Percentiles rank a stretch among this genome's conserved stretches.
Conservation (phyloP, 2,329 filamentous ascomycete genomes). For the Fusarium verrucosum region DNA sequence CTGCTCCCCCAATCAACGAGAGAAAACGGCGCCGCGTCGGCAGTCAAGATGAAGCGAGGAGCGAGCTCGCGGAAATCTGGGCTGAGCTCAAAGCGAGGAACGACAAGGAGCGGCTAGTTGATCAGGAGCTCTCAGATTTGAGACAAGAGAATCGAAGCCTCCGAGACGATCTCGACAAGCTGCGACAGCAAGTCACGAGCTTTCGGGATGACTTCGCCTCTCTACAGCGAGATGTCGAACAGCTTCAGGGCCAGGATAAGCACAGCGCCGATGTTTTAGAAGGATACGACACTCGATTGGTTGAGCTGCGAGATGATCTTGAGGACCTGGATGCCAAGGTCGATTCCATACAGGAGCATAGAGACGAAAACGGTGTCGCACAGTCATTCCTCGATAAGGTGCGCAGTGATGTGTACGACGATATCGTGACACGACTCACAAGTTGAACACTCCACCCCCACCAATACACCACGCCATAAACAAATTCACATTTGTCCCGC, state of each 20-base stretch:
- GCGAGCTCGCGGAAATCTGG: constrained; percentile 4
- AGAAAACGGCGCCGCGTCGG: constrained; percentile 17
- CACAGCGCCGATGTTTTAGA: constrained; percentile 5
- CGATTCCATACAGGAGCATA: constrained; percentile 16
- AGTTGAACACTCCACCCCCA: background rate
- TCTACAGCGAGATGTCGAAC: constrained; percentile 9
- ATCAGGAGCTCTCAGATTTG: constrained; percentile 2
- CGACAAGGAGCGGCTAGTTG: constrained; percentile 5
- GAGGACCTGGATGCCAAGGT: constrained; percentile 26
- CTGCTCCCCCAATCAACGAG: constrained; percentile 3
- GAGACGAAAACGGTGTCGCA: constrained; percentile 15
- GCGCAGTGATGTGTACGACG: constrained; percentile 13
- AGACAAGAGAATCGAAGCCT: constrained; percentile 5
- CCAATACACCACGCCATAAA: background rate
- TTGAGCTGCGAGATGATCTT: constrained; percentile 8
- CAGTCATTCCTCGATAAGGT: constrained; percentile 13
- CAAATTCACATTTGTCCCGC: too few species aligned
- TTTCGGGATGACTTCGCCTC: background rate
- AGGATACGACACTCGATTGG: constrained; percentile 17
- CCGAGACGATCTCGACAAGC: background rate
- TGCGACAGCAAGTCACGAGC: background rate
- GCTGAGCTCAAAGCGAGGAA: constrained; percentile 4
- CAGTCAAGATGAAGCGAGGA: background rate
- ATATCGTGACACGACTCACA: constrained; percentile 11
- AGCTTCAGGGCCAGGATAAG: constrained; percentile 7